Conservation (phyloP, 306 rosid species). For the Luffa acutangula region DNA sequence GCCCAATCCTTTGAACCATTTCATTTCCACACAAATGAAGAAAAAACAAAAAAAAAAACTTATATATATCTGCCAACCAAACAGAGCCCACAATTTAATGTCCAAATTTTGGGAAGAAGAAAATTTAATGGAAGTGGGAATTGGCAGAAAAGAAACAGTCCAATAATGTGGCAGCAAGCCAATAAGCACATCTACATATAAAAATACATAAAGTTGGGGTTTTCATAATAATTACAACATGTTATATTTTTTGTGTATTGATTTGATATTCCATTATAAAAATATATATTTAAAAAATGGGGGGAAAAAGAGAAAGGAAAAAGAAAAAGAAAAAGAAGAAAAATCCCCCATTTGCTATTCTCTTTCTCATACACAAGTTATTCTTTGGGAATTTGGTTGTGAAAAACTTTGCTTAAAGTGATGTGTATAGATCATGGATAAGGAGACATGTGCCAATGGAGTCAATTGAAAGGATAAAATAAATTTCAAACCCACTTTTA, state of each 20-base stretch:
- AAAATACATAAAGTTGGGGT: neutral
- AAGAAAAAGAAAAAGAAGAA: neutral
- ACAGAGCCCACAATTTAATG: neutral
- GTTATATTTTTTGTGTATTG: neutral
- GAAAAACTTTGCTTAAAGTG: slow-evolving; percentile 7
- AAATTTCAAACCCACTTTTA: neutral
- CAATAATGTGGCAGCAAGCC: neutral
- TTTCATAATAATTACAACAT: neutral
- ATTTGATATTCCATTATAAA: neutral
- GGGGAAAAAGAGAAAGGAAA: neutral
- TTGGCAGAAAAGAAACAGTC: neutral
- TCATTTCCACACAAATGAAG: neutral
- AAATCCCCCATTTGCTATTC: neutral
- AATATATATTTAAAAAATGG: neutral
- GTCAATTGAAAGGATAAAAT: neutral
- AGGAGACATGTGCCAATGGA: neutral
- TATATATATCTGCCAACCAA: neutral
- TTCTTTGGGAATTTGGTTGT: neutral
- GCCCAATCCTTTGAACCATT: neutral
- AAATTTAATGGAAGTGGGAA: neutral
- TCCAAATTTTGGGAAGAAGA: neutral
- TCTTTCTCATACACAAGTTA: neutral
- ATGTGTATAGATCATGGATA: neutral
- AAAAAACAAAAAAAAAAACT: neutral
- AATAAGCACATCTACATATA: neutral